Evolutionary conservation across 164 flowering plant genomes (phyloP), one percentile per base, ranked within the genome.

Genomic region (Brasenia schreberi): DNA sequence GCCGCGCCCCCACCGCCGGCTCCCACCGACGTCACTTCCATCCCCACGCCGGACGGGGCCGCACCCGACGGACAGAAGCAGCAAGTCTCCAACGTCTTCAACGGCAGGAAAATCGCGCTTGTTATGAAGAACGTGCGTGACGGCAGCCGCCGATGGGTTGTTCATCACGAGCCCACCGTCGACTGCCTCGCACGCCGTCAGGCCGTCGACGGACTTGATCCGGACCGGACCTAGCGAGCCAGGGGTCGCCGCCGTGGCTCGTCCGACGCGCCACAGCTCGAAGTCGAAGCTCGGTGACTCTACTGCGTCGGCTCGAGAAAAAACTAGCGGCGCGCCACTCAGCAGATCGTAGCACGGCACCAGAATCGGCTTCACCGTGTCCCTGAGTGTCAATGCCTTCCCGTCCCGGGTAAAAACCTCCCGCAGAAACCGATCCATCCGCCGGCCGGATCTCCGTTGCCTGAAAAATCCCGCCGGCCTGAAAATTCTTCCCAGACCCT

Each of bases 101-200:
- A 85, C 89, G 0, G 80, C 67, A 19, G 98, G 96, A 62, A 93
- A 93, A 33, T 90, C 97, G 19, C 91, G 82, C 71, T 85, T 84
- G 78, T 91, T 91, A 70, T 91, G 92, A 64, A 91, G 70, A 19
- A 85, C 98, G 78, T 93, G 98, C 64, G 96, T 88, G 16, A 90
- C 88, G 18, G 97, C 98, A 0, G 96, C 92, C 4, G 98, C 90
- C 5, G 96, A 80, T 1, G 98, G 98, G 59, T 93, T 93, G 75
- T 93, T 93, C 98, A 93, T 93, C 16, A 90, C 98, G 33, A 93
- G 73, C 1, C 98, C 98, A 18, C 98, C 98, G 77, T 93, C 98
- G 0, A 93, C 78, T 43, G 89, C 96, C 63, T 78, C 19, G 69
- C 96, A 88, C 11, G 78, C 66, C 14, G 96, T 93, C 67, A 82